phyloP scores from a whole-genome alignment of 805 yeast species.

The Cyberlindnera maclurae region DNA sequence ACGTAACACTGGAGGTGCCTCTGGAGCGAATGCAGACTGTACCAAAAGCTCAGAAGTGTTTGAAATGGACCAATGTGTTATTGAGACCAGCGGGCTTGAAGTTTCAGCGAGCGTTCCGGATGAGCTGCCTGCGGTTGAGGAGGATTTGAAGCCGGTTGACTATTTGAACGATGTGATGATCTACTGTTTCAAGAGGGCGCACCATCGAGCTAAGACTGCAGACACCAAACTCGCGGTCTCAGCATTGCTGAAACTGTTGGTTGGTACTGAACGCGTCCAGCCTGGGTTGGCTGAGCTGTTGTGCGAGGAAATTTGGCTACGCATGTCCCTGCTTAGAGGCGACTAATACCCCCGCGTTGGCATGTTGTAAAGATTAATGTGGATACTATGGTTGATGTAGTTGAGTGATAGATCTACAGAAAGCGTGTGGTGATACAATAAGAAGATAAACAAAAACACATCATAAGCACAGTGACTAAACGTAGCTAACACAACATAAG shows the following conservation, averaged over 20 bases:
- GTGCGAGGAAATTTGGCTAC: constrained; percentile 50
- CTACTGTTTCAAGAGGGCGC: constrained; percentile 40
- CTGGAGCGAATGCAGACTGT: background rate
- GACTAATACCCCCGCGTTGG: background rate
- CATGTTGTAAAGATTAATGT: no score
- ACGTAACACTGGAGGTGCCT: background rate
- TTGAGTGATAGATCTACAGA: background rate
- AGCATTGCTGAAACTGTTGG: constrained; percentile 33
- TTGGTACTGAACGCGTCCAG: constrained; percentile 39
- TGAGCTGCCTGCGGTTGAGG: background rate
- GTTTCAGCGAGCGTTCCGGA: background rate
- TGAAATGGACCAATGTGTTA: background rate
- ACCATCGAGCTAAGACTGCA: constrained; percentile 43
- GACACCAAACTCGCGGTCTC: constrained; percentile 41
- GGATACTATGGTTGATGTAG: no score
- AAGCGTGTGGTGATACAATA: background rate
- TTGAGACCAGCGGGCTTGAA: constrained; percentile 1
- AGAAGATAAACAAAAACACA: background rate
- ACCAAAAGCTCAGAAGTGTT: background rate
- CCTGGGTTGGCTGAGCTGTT: constrained; percentile 65
- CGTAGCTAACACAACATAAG: background rate
- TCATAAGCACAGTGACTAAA: background rate
- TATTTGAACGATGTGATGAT: constrained; percentile 35
- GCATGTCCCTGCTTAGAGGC: constrained; percentile 23
- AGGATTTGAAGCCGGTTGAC: constrained; percentile 18